phyloP scores from a whole-genome alignment of 2,329 filamentous ascomycete species.

The Alternaria postmessia region DNA sequence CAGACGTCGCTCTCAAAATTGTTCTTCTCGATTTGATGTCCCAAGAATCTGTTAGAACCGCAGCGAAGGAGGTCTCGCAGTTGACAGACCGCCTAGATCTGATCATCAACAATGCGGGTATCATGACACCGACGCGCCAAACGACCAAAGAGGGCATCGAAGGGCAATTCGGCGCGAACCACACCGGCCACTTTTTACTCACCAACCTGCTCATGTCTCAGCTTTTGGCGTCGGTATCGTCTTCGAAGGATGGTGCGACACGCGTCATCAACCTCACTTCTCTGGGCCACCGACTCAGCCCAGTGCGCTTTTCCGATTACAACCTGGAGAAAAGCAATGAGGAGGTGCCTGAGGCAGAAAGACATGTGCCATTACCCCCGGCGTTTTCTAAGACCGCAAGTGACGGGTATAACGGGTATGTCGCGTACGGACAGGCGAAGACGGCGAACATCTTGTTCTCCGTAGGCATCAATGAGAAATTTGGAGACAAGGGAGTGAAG shows the following conservation, averaged over 20 bases:
- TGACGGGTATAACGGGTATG: constrained; percentile 37
- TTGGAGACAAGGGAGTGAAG: constrained; percentile 31
- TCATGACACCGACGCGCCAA: constrained; percentile 42
- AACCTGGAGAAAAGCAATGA: constrained; percentile 45
- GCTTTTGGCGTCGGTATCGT: constrained; percentile 44
- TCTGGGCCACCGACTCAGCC: constrained; percentile 39
- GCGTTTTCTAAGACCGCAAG: constrained; percentile 24
- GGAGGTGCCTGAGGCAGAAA: constrained; percentile 38
- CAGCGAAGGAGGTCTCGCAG: constrained; percentile 41
- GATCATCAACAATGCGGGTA: constrained; percentile 57
- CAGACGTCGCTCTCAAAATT: constrained; percentile 34
- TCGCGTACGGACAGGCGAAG: constrained; percentile 45
- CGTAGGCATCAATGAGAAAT: constrained; percentile 28
- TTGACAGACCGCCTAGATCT: constrained; percentile 51
- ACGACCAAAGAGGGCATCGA: constrained; percentile 57
- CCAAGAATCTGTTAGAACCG: constrained; percentile 46
- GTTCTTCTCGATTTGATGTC: constrained; percentile 52
- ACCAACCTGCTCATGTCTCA: constrained; percentile 54
- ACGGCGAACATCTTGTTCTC: constrained; percentile 45
- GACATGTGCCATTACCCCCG: constrained; percentile 25
- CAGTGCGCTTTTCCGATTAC: constrained; percentile 55
- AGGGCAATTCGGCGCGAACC: constrained; percentile 58
- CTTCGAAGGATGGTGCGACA: constrained; percentile 38
- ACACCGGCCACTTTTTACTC: constrained; percentile 58
- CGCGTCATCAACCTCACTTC: constrained; percentile 44